A percentile compares a stretch with the other conserved stretches of the same genome.
These are phyloP conservation scores for Pseudocercospora fuligena DNA, from an alignment of 2,329 filamentous ascomycete genomes.

Conservation along the genomic window DNA sequence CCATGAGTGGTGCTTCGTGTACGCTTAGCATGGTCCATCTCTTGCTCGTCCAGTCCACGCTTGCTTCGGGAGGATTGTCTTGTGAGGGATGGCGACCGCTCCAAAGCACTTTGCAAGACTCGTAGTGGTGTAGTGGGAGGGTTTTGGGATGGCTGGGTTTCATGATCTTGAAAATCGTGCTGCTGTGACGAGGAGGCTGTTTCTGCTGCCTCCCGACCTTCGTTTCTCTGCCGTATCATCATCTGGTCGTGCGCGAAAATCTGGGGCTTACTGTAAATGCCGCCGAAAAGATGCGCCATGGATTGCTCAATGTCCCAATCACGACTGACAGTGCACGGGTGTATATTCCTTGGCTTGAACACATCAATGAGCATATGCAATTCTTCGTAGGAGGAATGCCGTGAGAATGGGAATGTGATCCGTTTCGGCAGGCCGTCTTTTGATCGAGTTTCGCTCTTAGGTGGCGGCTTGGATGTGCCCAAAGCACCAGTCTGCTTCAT, in stretches of 20 bases:
- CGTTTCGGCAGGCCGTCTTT: constrained; percentile 31
- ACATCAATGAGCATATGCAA: constrained; percentile 70
- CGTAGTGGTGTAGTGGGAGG: not conserved
- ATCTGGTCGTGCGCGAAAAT: constrained; percentile 68
- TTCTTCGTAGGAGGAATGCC: constrained; percentile 86
- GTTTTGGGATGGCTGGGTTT: constrained; percentile 4
- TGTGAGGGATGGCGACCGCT: not conserved
- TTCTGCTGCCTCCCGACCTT: not conserved
- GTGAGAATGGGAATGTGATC: constrained; percentile 77
- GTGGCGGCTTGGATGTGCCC: not conserved
- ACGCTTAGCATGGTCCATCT: constrained; percentile 10
- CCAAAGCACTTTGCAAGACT: not conserved
- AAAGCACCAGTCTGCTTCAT: constrained; percentile 29
- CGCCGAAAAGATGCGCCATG: constrained; percentile 73
- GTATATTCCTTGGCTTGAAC: constrained; percentile 76
- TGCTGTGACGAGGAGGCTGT: not conserved
- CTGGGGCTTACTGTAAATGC: constrained; percentile 62
- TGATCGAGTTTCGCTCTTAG: not conserved
- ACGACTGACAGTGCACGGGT: constrained; percentile 75
- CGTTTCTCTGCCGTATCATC: constrained; percentile 52
- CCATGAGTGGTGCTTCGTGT: not conserved
- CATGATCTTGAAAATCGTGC: not conserved
- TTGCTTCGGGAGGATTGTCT: not conserved
- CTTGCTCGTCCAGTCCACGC: not conserved
- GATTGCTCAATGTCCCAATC: constrained; percentile 68